Percentiles rank a stretch among this genome's conserved stretches.
phyloP scores from a whole-genome alignment of 352 stramenopile genomes.

The Globisporangium takayamanum region DNA sequence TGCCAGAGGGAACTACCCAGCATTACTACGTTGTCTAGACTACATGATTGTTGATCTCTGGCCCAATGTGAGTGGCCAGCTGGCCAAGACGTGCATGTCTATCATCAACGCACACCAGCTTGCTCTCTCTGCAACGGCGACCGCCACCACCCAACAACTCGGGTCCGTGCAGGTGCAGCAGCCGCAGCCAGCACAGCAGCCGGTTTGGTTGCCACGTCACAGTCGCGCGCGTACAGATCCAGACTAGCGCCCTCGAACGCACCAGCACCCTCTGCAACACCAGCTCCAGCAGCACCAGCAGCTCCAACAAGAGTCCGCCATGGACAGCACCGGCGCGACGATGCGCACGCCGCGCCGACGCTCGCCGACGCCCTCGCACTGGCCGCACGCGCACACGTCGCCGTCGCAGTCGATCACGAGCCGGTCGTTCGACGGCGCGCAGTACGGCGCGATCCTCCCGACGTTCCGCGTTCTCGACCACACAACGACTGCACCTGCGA shows the following conservation, averaged over 20 bases:
- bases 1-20: too few relatives aligned
- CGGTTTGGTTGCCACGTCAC: too few relatives aligned
- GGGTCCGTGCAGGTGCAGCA: not conserved
- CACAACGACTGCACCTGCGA: not conserved
- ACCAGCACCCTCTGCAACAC: too few relatives aligned
- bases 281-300: too few relatives aligned
- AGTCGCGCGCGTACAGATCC: too few relatives aligned
- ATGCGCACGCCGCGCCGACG: slow-evolving; percentile 58
- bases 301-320: slow-evolving; percentile 9
- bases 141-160: too few relatives aligned
- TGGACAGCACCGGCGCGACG: slow-evolving; percentile 80
- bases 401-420: slow-evolving; percentile 23
- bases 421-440: slow-evolving; percentile 31
- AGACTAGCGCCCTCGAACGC: too few relatives aligned
- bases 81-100: not conserved
- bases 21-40: too few relatives aligned
- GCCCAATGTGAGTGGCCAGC: too few relatives aligned
- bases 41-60: too few relatives aligned
- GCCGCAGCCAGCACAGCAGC: not conserved
- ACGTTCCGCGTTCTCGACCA: slow-evolving; percentile 11
- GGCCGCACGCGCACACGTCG: slow-evolving; percentile 7
- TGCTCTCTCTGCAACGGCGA: not conserved
- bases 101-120: not conserved
- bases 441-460: slow-evolving; percentile 13
- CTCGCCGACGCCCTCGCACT: slow-evolving; percentile 16